Base-by-base conservation (phyloP, 176 grass and related monocot species). In the Neostapfia colusana region DNA sequence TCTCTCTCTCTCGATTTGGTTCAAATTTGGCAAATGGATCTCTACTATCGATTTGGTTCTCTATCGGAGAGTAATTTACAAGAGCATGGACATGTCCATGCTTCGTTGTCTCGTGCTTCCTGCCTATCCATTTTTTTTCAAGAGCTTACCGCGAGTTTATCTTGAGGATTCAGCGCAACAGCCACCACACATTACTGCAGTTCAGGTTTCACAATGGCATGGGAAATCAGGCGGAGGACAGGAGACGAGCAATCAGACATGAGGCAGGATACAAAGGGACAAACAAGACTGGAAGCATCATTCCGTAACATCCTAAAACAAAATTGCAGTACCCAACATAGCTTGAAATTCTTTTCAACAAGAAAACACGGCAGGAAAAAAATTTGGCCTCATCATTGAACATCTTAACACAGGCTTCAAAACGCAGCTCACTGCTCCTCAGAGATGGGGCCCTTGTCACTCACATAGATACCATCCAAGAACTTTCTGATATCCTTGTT, bases 401-500 rank as follows among this genome's bases (percentile, higher is more conserved):
- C n/a, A n/a, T 26, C 28, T 69, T 68, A 64, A 34, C 51, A 79
- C 14, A 9, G 26, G 26, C 75, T 77, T 56, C 31, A 38, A 66
- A 71, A 26, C 55, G 58, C 46, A 55, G 79, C 80, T 88, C 76
- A 80, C 70, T 90, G 79, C 15, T 90, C 85, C 5, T 68, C 88
- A 21, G 38, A 41, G 31, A 93, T 85, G 31, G 77, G 74, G 13
- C 91, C 81, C 78, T 90, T 90, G 69, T 93, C 91, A 24, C 91
- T 93, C 24, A 93, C 82, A 63, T 90, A 90, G 36, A 93, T 93
- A 73, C 84, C 91, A 48, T 93, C 91, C 85, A 90, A 77, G 65
- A 93, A 90, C 81, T 93, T 93, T 72, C 87, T 69, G 73, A 93
- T 93, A 67, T 93, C 87, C 62, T 93, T 93, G 20, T 90, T 93